Conservation (phyloP, 2,329 filamentous ascomycete genomes). For the Paraconiothyrium brasiliense region DNA sequence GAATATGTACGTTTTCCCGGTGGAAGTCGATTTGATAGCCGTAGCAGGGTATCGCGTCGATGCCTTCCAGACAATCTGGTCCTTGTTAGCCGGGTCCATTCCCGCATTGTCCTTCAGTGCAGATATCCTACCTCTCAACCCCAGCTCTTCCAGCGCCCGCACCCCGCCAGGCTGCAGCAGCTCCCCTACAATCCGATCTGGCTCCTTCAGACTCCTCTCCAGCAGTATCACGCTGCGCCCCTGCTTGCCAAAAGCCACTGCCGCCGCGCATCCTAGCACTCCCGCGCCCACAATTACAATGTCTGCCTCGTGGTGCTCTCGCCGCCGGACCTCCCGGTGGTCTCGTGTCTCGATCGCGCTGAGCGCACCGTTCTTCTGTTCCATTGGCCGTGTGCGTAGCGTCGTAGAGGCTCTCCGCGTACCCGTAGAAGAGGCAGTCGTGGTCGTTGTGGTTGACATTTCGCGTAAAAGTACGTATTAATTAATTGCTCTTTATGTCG, state of each 20-base stretch:
- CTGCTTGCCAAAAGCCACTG: slow-evolving; percentile 85
- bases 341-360: slow-evolving; percentile 30
- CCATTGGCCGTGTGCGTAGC: slow-evolving; percentile 21
- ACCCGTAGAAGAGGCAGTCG: background rate
- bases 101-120: no score
- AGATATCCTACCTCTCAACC: slow-evolving; percentile 62
- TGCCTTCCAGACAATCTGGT: slow-evolving; percentile 80
- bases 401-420: background rate
- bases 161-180: slow-evolving; percentile 93
- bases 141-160: slow-evolving; percentile 79
- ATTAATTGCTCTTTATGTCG: background rate
- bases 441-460: slow-evolving; percentile 1
- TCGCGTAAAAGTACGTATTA: background rate
- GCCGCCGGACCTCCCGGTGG: slow-evolving; percentile 57
- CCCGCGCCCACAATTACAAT: slow-evolving; percentile 93
- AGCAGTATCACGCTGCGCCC: slow-evolving; percentile 90
- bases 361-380: slow-evolving; percentile 23
- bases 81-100: no score
- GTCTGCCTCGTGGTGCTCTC: slow-evolving; percentile 72
- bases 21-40: slow-evolving; percentile 92
- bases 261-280: slow-evolving; percentile 86
- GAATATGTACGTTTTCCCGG: slow-evolving; percentile 75
- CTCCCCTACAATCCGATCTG: slow-evolving; percentile 95
- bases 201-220: slow-evolving; percentile 88
- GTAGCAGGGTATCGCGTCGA: slow-evolving; percentile 82